Conservation (phyloP, 2,329 filamentous ascomycete genomes). For the Fusarium citri region DNA sequence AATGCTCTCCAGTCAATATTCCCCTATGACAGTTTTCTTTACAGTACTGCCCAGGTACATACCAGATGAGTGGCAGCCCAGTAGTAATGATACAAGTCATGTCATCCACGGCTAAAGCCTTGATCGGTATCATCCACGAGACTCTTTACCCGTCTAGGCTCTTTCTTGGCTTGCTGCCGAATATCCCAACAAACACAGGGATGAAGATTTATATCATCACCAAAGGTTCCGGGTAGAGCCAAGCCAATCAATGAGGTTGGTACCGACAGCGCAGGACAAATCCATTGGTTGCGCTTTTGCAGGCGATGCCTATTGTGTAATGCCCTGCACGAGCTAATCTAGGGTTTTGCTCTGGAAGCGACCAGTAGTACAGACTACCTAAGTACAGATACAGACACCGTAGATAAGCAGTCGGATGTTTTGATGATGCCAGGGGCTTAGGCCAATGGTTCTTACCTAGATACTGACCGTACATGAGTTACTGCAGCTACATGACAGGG, state of each 20-base stretch:
- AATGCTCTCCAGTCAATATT: not conserved
- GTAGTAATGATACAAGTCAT: not conserved
- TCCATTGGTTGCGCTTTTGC: conserved; percentile 24
- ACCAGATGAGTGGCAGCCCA: not conserved
- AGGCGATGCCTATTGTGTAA: conserved; percentile 17
- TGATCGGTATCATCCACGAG: conserved; percentile 15
- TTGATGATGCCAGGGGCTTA: conserved; percentile 39
- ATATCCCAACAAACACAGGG: conserved; percentile 23
- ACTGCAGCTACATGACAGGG: conserved; percentile 8
- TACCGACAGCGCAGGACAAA: not conserved
- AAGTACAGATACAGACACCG: not conserved
- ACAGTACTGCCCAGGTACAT: not conserved
- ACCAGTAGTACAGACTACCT: not conserved
- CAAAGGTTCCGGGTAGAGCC: conserved; percentile 22
- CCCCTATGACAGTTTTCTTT: not conserved
- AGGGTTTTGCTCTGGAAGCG: not conserved
- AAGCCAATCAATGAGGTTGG: conserved; percentile 35
- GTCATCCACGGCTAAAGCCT: conserved; percentile 4
- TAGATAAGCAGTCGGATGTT: conserved; percentile 22
- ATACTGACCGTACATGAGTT: not conserved
- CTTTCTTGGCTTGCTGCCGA: conserved; percentile 12
- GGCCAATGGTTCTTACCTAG: conserved; percentile 41
- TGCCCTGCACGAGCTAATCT: conserved; percentile 31
- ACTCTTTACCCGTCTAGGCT: conserved; percentile 29
- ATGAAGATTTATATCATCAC: conserved; percentile 16